Percentiles rank a stretch among this genome's conserved stretches.
These are phyloP conservation scores for Tilletia walkeri DNA, from an alignment of 1,284 basidiomycete species.

Conservation along the genomic window DNA sequence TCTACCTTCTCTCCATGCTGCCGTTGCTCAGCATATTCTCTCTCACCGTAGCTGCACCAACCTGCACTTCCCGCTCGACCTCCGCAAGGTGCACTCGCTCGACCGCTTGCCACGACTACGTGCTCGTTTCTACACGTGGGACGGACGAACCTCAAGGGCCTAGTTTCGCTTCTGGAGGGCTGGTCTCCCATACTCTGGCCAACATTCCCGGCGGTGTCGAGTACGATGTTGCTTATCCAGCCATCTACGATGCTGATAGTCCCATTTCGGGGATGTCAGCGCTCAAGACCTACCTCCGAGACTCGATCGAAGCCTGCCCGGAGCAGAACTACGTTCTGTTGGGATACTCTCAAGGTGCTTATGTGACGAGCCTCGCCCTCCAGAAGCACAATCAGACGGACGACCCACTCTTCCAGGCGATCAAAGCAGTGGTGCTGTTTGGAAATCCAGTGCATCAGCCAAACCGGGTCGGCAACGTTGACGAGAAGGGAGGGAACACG, in stretches of 20 bases:
- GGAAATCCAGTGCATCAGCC: neutral
- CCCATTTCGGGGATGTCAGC: neutral
- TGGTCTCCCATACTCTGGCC: neutral
- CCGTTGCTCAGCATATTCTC: too few species aligned
- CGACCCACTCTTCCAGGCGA: neutral
- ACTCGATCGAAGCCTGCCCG: neutral
- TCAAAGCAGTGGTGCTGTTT: neutral
- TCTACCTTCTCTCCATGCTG: too few species aligned
- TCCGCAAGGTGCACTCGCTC: too few species aligned
- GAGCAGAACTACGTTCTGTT: neutral
- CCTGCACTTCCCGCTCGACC: too few species aligned
- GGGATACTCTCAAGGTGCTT: constrained; percentile 11
- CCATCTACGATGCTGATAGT: neutral
- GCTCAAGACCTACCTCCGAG: neutral
- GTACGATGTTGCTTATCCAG: neutral
- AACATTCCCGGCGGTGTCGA: neutral
- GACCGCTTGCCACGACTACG: neutral
- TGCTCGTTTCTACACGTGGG: neutral
- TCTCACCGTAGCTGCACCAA: too few species aligned
- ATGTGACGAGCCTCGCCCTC: neutral
- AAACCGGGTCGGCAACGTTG: neutral
- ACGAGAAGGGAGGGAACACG: neutral
- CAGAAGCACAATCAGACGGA: neutral
- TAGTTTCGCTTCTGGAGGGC: neutral
- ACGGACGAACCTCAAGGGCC: constrained; percentile 1